Percentiles rank a stretch among this genome's conserved stretches.
Conservation (phyloP, 106 monocot species). For the Acorus gramineus region DNA sequence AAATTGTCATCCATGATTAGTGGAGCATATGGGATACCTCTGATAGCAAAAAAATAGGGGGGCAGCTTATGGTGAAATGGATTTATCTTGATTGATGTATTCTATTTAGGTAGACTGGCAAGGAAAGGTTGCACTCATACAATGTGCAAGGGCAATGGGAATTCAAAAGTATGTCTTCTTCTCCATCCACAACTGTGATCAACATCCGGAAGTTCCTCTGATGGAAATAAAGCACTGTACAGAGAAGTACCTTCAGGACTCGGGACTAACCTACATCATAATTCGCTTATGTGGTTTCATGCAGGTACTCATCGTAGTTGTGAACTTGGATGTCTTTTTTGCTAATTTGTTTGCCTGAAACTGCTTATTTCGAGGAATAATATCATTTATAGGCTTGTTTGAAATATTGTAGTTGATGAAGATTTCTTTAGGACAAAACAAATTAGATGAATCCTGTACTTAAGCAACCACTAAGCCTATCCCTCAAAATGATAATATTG, state of each 20-base stretch:
- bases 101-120: slow-evolving; percentile 98
- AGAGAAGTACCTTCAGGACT: slow-evolving; percentile 86
- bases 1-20: too few relatives aligned
- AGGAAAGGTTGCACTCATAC: slow-evolving; percentile 98
- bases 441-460: too few relatives aligned
- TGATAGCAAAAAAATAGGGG: too few relatives aligned
- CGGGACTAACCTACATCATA: slow-evolving; percentile 73
- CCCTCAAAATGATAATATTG: too few relatives aligned
- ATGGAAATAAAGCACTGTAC: slow-evolving; percentile 98
- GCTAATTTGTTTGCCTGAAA: too few relatives aligned
- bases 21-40: too few relatives aligned
- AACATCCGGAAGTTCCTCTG: slow-evolving; percentile 92
- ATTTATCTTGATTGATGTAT: slow-evolving; percentile 17
- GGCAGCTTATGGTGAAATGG: background rate
- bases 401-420: too few relatives aligned
- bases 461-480: too few relatives aligned
- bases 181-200: slow-evolving; percentile 98
- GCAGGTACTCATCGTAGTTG: slow-evolving; percentile 44
- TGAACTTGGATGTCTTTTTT: too few relatives aligned
- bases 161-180: slow-evolving; percentile 95
- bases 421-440: too few relatives aligned
- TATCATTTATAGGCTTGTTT: too few relatives aligned
- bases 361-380: too few relatives aligned
- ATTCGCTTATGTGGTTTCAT: slow-evolving; percentile 97
- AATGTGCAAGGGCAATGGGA: slow-evolving; percentile 97